Evolutionary conservation across 2,329 filamentous ascomycete genomes (phyloP).

Genomic region (Clarireedia monteithiana): DNA sequence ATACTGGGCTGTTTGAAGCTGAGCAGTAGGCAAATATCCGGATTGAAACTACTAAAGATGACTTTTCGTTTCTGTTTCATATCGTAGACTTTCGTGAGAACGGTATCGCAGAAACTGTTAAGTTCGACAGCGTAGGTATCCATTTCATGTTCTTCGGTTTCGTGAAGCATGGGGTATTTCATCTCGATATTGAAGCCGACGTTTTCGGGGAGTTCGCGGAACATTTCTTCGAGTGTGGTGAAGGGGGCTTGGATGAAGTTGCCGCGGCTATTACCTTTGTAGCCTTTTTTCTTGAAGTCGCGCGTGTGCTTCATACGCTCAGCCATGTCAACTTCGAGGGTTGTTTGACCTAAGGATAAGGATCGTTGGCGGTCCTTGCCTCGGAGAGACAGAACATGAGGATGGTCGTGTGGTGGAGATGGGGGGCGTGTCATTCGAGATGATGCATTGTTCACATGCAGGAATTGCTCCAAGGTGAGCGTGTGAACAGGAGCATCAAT

Average conservation of each 20-base stretch:
- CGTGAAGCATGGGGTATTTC: conserved; percentile 97
- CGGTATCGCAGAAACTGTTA: conserved; percentile 93
- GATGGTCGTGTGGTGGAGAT: conserved; percentile 34
- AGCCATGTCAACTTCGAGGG: conserved; percentile 33
- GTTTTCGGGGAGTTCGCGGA: conserved; percentile 69
- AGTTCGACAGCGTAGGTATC: conserved; percentile 92
- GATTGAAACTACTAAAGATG: conserved; percentile 96
- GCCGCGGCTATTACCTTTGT: conserved; percentile 89
- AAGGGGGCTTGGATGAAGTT: conserved; percentile 95
- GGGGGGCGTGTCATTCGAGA: conserved; percentile 38
- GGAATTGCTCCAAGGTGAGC: conserved; percentile 88
- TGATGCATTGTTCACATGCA: conserved; percentile 60
- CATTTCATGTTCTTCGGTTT: conserved; percentile 93
- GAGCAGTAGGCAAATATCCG: conserved; percentile 87
- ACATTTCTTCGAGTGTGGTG: conserved; percentile 89
- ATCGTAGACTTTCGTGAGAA: conserved; percentile 85
- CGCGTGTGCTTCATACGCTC: conserved; percentile 97
- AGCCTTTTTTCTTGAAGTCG: conserved; percentile 90
- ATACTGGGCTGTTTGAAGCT: conserved; percentile 97
- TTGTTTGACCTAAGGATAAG: conserved; percentile 25
- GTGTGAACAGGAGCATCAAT: conserved; percentile 96
- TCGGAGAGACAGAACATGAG: conserved; percentile 17
- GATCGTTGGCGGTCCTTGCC: conserved; percentile 29
- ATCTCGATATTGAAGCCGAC: conserved; percentile 98
- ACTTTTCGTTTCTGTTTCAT: conserved; percentile 76